phyloP scores from a whole-genome alignment of 305 asterid genomes.

The Plantago rigida region DNA sequence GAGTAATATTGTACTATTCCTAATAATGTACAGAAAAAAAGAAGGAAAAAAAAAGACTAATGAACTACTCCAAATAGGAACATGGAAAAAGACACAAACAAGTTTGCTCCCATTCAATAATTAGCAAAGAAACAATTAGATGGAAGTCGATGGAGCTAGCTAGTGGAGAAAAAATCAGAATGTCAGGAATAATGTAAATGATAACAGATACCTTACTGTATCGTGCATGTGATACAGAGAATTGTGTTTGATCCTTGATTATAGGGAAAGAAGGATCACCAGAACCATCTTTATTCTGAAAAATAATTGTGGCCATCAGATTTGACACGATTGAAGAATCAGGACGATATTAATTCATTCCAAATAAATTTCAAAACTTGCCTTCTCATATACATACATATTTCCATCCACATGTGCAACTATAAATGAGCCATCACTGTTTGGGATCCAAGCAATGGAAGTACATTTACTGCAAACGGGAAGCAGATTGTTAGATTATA shows the following conservation, averaged over 20 bases:
- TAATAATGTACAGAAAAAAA: background rate
- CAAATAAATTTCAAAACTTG: slow-evolving; percentile 25
- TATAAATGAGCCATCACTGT: slow-evolving; percentile 43
- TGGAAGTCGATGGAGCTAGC: slow-evolving; percentile 2
- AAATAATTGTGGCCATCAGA: slow-evolving; percentile 19
- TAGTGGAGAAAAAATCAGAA: slow-evolving; percentile 9
- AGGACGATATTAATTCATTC: slow-evolving; percentile 3
- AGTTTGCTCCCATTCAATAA: background rate
- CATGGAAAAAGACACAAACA: slow-evolving; percentile 8
- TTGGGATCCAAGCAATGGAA: slow-evolving; percentile 46
- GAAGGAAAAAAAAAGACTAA: background rate
- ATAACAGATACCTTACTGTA: slow-evolving; percentile 67
- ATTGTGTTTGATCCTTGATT: slow-evolving; percentile 89
- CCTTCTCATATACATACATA: slow-evolving; percentile 46
- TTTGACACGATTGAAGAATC: slow-evolving; percentile 8
- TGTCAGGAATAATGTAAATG: slow-evolving; percentile 6
- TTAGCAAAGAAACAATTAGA: slow-evolving; percentile 16
- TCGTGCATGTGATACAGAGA: slow-evolving; percentile 89
- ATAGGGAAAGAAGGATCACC: slow-evolving; percentile 93
- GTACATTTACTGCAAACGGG: slow-evolving; percentile 44
- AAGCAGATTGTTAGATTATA: slow-evolving; percentile 22
- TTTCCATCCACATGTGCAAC: slow-evolving; percentile 53
- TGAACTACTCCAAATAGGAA: background rate
- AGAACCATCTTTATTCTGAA: slow-evolving; percentile 88
- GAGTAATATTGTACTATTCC: background rate